A percentile compares a stretch with the other conserved stretches of the same genome.
phyloP scores from a whole-genome alignment of 225 moss, liverwort and hornwort species.

The Sphagnum contortum region DNA sequence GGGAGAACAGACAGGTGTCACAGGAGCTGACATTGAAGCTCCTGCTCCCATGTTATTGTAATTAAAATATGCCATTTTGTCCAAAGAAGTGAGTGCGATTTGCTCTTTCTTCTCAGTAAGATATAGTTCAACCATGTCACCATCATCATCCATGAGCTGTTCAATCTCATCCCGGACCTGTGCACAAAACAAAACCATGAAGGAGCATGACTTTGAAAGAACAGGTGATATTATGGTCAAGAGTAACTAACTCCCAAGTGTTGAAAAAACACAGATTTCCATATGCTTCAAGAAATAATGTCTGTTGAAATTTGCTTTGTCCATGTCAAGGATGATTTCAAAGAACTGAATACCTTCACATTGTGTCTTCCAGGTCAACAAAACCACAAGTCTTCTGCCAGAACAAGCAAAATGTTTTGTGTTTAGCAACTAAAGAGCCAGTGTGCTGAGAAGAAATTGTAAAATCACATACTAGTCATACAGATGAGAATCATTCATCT shows the following conservation, averaged over 20 bases:
- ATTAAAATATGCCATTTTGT: constrained; percentile 30
- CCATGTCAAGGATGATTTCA: too few relatives aligned
- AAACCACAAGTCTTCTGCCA: too few relatives aligned
- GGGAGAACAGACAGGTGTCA: constrained; percentile 81
- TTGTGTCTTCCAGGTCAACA: too few relatives aligned
- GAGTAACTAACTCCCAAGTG: too few relatives aligned
- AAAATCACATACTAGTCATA: background rate
- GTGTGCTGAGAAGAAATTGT: background rate
- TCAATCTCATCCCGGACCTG: constrained; percentile 87
- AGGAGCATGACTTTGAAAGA: too few relatives aligned
- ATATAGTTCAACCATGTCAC: constrained; percentile 99
- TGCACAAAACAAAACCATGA: background rate
- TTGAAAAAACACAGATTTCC: too few relatives aligned
- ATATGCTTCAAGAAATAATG: too few relatives aligned
- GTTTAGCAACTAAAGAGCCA: background rate
- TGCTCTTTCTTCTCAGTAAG: constrained; percentile 63
- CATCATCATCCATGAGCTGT: constrained; percentile 97
- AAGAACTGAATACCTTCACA: too few relatives aligned
- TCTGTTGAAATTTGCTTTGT: too few relatives aligned
- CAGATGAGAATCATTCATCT: background rate
- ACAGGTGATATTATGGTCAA: too few relatives aligned
- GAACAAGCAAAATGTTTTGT: too few relatives aligned
- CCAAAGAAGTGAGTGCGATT: constrained; percentile 31
- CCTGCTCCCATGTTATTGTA: constrained; percentile 36
- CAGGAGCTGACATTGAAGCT: constrained; percentile 79